Evolutionary conservation across 805 yeast genomes (phyloP), one percentile per base, ranked within the genome.

Genomic region (Cephaloascus fragrans): DNA sequence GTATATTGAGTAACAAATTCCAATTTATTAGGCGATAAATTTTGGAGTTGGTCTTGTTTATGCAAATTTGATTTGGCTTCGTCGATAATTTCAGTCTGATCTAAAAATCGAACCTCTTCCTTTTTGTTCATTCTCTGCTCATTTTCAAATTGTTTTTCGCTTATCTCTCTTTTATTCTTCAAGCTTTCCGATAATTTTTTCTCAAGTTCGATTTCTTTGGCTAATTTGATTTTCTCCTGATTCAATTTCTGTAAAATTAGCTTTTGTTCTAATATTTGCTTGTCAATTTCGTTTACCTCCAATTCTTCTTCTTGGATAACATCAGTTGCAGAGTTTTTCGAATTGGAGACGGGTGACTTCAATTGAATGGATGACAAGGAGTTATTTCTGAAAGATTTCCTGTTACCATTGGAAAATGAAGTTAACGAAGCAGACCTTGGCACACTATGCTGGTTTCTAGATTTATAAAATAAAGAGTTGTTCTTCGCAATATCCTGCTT

Each of bases 401-500:
- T 39, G 18, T 36, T 48, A 37, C 37, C 8, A n/a, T n/a, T n/a
- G n/a, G n/a, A n/a, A n/a, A n/a, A n/a, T 6, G n/a, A 38, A 14
- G 17, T 33, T 23, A 32, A 9, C 10, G 46, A 50, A 3, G 47
- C 48, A 15, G 51, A 41, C 41, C 65, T 52, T 3, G 56, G 46
- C 26, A 55, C 48, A 19, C 49, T 44, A 33, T 49, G 40, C 3
- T 59, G 61, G 9, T 61, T 50, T 32, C 71, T 54, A 41, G 65
- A 23, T 12, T 23, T 23, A 12, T 23, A 12, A 23, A 8, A 12
- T 23, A 23, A 56, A 10, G 69, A 62, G 45, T 67, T 67, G 38
- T 56, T 53, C 37, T 71, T 48, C 1, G 64, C 61, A 14, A 67
- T 52, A 40, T 65, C 69, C 42, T 57, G 52, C 37, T 61, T 52